Base-by-base conservation (phyloP, 1,139 yeast species). In the Yamadazyma diddensiae region DNA sequence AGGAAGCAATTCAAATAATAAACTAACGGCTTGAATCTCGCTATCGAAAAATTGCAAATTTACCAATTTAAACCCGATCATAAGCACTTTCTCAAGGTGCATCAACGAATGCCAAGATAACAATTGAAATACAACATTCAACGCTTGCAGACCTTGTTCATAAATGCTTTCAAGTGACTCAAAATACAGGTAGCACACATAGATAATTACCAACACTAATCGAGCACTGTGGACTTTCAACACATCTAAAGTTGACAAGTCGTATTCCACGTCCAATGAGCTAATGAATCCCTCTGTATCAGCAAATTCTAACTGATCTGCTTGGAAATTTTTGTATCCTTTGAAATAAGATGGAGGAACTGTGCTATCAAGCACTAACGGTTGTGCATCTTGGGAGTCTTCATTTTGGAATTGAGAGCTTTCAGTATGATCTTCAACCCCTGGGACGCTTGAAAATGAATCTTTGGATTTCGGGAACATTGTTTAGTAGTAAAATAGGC, bases 141-240 rank as follows among this genome's bases (percentile, higher is more conserved):
- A 15, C 9, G 22, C 18, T 10, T 24, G 13, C 11, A 4, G 4
- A 14, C 6, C 13, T 8, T 24, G 14, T 3, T 10, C 14, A 4
- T 17, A 4, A 15, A 28, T 6, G 4, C 33, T 19, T 19, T 8
- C 17, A 11, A 33, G 14, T 13, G 17, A 11, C 15, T 16, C 21
- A 11, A n/a, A 21, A 16, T 28, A 16, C 20, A 18, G 21, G 5
- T 27, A 24, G 6, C 26, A 2, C 19, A 23, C 26, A 14, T 33
- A 36, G 7, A 36, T 3, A n/a, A 28, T 8, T 13, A 43, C 30
- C 26, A 53, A 38, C 9, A 41, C 12, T 9, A 55, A 34, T 21
- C 55, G 38, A 12, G 33, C 34, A 1, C 54, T 10, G 37, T 57
- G 62, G 12, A 43, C 43, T 25, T 38, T 42, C 17, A 56, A 38